Evolutionary conservation across 768 basidiomycete genomes (phyloP).

Genomic region (Termitomyces titanicus): DNA sequence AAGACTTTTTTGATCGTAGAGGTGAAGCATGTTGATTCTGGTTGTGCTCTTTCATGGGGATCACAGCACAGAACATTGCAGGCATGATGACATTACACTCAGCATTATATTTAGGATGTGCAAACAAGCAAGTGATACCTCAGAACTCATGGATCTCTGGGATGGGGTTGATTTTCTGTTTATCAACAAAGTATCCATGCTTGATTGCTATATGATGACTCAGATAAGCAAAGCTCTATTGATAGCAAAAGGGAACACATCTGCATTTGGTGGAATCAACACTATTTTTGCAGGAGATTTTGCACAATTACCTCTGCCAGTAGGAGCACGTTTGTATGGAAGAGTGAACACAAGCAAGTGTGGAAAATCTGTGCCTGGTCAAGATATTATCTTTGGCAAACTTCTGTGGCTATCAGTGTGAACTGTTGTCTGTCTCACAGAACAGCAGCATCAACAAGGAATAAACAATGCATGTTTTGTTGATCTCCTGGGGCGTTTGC

Average conservation of each 20-base stretch:
- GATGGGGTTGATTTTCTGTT: background rate
- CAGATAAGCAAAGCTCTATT: slow-evolving; percentile 29
- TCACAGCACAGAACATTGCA: no score
- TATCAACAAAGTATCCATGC: no score
- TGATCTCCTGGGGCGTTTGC: slow-evolving; percentile 5
- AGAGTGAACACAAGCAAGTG: slow-evolving; percentile 6
- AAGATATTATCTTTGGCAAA: slow-evolving; percentile 24
- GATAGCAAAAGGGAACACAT: slow-evolving; percentile 24
- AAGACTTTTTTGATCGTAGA: no score
- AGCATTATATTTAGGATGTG: no score
- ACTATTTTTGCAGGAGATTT: slow-evolving; percentile 43
- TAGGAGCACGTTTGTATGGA: slow-evolving; percentile 19
- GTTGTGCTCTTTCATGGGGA: no score
- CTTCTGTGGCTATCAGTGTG: slow-evolving; percentile 29
- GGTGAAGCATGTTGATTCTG: no score
- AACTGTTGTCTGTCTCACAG: slow-evolving; percentile 26
- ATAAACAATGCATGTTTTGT: no score
- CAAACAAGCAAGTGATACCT: no score
- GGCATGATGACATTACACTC: no score
- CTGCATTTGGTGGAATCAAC: slow-evolving; percentile 35
- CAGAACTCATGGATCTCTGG: no score
- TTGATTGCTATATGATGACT: slow-evolving; percentile 19
- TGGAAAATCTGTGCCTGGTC: slow-evolving; percentile 1
- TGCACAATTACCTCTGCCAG: slow-evolving; percentile 32
- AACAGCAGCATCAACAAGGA: slow-evolving; percentile 19